Base-by-base conservation (phyloP, 2,329 filamentous ascomycete genomes). In the Fusarium sp. region DNA sequence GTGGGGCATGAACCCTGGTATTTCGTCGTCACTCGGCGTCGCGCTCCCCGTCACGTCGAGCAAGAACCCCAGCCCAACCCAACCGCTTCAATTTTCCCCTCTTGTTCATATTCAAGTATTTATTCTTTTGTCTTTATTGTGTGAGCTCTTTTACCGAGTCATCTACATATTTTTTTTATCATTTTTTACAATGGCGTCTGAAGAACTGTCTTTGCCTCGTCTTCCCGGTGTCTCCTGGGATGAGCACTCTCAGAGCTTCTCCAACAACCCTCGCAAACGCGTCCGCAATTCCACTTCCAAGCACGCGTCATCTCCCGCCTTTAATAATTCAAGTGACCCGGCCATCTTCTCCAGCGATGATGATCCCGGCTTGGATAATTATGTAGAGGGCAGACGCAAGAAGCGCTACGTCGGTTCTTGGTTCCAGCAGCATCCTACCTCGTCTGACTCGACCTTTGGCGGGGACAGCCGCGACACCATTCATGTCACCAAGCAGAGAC, bases 261-360 rank as follows among this genome's bases (percentile, higher is more conserved):
- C 79, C 75, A 82, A 83, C 37, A 82, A 83, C 63, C 79, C 82
- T 7, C 80, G 81, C 67, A 86, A 86, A 78, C 84, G 84, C 75
- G 80, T 79, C 63, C 80, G 83, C 48, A 76, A 78, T 35, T 74
- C 79, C 20, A 75, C 67, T 23, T 68, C 77, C 32, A 78, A 77
- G 27, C 77, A 80, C 67, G 78, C 80, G 64, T 75, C 79, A 41
- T 72, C 81, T 6, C 70, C 78, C 3, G 78, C 84, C 41, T 83
- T 88, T 79, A 90, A 91, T 79, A 90, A 91, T 79, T 94, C 92
- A 23, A 94, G 92, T 78, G 92, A 94, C 77, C 92, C 92, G 5
- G 88, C 91, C 58, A 81, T 94, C 30, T 94, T 94, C 81, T 94
- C 92, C 5, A 92, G 91, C 80, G 92, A 94, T 68, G 92, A 94